Evolutionary conservation across 176 grass and related monocot species (phyloP), one percentile per base, ranked within the genome.

Genomic region (Puya raimondii): DNA sequence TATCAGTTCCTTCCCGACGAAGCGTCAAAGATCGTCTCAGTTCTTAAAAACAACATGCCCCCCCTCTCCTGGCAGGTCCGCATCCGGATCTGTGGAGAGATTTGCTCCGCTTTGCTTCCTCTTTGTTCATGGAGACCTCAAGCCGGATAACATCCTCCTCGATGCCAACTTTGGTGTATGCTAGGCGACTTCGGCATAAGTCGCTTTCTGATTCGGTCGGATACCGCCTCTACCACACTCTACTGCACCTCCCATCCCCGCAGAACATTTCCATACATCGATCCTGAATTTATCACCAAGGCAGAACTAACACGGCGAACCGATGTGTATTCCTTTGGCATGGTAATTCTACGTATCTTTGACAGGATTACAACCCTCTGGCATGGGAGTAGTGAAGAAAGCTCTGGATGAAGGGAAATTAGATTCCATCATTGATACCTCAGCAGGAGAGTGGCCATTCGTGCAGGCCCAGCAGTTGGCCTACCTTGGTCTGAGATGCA

Each of bases 101-200:
- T 96, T 69, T 91, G 92, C 64, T 91, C 86, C 1, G 88, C 86
- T 11, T 47, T 96, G 77, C 29, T 96, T 96, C 81, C 77, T 96
- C 25, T 50, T 89, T 1, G 79, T 87, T 53, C 88, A 96, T 33
- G 92, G 88, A 9, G 74, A 96, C 51, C 67, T 91, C 17, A 96
- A 91, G 64, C 79, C 81, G 20, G 70, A 14, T 4, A 91, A 96
- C 58, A 88, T 96, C 59, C 81, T 96, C 64, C 73, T 96, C 5
- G 92, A 91, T 8, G 74, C 73, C 42, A 91, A 91, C 53, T 84
- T 89, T 16, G 65, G 83, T 20, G 92, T 70, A 96, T 89, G 70
- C 61, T 96, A 16, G 78, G 83, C n/a, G 73, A 87, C 64, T 88
- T 96, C 12, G 76, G 85, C 27, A 66, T 83, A 57, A 76, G 78